phyloP scores from a whole-genome alignment of 2,329 filamentous ascomycete genomes.

The Eutypella sp. region DNA sequence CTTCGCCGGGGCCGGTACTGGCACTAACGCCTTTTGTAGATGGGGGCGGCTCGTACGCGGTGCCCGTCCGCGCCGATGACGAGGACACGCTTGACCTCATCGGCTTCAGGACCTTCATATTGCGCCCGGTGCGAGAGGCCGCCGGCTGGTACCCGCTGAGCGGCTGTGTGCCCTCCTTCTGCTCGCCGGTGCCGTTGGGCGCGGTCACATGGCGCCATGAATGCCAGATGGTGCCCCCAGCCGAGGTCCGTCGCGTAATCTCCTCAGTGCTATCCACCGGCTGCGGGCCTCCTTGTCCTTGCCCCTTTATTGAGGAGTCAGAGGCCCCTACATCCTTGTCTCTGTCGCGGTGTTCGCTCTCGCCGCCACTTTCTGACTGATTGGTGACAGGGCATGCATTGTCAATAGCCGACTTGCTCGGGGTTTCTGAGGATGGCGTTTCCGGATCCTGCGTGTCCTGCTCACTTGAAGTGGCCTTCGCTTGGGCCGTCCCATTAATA shows the following conservation, averaged over 20 bases:
- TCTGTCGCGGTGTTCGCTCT: conserved; percentile 34
- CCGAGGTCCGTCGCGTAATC: conserved; percentile 23
- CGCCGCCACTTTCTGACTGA: conserved; percentile 39
- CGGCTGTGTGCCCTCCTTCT: conserved; percentile 48
- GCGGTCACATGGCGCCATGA: conserved; percentile 61
- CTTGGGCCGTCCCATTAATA: conserved; percentile 16
- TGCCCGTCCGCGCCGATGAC: conserved; percentile 43
- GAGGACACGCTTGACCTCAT: conserved; percentile 59
- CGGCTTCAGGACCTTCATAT: conserved; percentile 88
- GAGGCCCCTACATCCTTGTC: conserved; percentile 19
- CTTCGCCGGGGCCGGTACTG: too few relatives aligned
- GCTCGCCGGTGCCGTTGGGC: conserved; percentile 45
- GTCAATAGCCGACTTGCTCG: conserved; percentile 26
- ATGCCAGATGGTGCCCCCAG: conserved; percentile 54
- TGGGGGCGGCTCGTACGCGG: conserved; percentile 47
- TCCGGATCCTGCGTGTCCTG: conserved; percentile 32
- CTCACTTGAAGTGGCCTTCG: conserved; percentile 23
- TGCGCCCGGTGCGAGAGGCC: conserved; percentile 54
- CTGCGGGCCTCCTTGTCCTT: conserved; percentile 15
- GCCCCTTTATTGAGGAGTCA: conserved; percentile 24
- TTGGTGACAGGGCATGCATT: conserved; percentile 28
- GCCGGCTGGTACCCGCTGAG: conserved; percentile 67
- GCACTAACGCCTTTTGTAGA: conserved; percentile 37
- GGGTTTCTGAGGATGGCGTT: conserved; percentile 29
- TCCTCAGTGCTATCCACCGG: conserved; percentile 19